These are phyloP conservation scores for Linderniella brevidens DNA, from an alignment of 257 asterid species.

Conservation along the genomic window DNA sequence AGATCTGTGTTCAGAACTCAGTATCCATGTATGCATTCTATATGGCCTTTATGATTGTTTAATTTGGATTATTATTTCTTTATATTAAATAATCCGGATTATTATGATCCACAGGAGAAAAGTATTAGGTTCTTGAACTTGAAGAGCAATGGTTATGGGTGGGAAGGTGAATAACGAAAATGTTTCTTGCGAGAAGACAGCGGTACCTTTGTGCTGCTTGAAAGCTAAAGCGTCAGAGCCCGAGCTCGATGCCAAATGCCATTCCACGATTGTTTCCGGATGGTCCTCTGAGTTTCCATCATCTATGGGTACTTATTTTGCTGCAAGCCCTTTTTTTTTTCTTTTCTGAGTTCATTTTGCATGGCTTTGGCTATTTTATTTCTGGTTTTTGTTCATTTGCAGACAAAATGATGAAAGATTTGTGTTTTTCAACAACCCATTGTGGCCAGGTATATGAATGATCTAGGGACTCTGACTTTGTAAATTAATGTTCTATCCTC, in stretches of 20 bases:
- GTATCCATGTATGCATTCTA: no score
- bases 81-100: constrained; percentile 6
- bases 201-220: constrained; percentile 80
- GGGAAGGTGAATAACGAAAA: constrained; percentile 62
- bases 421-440: constrained; percentile 76
- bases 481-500: neutral
- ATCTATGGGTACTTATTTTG: constrained; percentile 32
- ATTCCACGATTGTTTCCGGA: constrained; percentile 86
- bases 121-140: constrained; percentile 31
- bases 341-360: neutral
- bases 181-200: constrained; percentile 22
- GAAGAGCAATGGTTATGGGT: constrained; percentile 70
- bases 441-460: constrained; percentile 85
- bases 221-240: constrained; percentile 60
- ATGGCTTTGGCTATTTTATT: neutral
- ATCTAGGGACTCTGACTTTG: constrained; percentile 4
- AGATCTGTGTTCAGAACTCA: neutral
- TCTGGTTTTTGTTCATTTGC: constrained; percentile 6
- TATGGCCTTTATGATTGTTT: neutral
- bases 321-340: neutral
- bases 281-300: constrained; percentile 59
- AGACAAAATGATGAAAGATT: constrained; percentile 34
- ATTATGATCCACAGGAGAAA: constrained; percentile 69
- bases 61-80: constrained; percentile 6
- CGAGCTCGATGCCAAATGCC: constrained; percentile 54